Conservation (phyloP, 2,329 filamentous ascomycete species). For the Colletotrichum tamarilloi region DNA sequence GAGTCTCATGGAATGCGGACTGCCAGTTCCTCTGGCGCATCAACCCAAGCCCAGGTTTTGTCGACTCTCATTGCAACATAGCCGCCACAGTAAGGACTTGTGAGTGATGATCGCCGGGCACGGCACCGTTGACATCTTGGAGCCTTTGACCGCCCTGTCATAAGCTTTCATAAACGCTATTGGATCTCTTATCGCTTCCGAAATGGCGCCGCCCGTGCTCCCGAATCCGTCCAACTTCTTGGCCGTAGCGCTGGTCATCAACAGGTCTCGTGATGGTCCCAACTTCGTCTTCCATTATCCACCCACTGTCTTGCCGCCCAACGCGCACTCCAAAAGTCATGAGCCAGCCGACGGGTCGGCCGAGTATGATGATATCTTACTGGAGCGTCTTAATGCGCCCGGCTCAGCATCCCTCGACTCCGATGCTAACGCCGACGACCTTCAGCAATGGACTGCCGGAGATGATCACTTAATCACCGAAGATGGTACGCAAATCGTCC, state of each 20-base stretch:
- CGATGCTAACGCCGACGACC: conserved; percentile 48
- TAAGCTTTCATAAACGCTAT: neutral
- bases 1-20: neutral
- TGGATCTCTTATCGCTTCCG: conserved; percentile 19
- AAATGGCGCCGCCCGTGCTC: conserved; percentile 60
- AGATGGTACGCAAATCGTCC: conserved; percentile 67
- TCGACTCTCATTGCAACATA: neutral
- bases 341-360: conserved; percentile 48
- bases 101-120: conserved; percentile 3
- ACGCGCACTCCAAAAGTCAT: conserved; percentile 45
- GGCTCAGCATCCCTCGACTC: conserved; percentile 40
- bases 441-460: conserved; percentile 56
- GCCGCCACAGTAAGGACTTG: neutral
- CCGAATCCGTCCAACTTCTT: conserved; percentile 69
- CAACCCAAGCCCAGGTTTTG: neutral
- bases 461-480: conserved; percentile 68
- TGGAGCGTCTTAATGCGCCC: conserved; percentile 57
- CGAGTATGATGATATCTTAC: conserved; percentile 62
- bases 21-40: neutral
- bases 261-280: conserved; percentile 80
- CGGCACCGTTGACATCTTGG: conserved; percentile 1
- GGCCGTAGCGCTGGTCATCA: conserved; percentile 79
- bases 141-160: neutral
- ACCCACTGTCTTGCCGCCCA: conserved; percentile 61
- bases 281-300: conserved; percentile 91